Conservation (phyloP, 805 yeast species). For the Citeromyces nyonsensis region DNA sequence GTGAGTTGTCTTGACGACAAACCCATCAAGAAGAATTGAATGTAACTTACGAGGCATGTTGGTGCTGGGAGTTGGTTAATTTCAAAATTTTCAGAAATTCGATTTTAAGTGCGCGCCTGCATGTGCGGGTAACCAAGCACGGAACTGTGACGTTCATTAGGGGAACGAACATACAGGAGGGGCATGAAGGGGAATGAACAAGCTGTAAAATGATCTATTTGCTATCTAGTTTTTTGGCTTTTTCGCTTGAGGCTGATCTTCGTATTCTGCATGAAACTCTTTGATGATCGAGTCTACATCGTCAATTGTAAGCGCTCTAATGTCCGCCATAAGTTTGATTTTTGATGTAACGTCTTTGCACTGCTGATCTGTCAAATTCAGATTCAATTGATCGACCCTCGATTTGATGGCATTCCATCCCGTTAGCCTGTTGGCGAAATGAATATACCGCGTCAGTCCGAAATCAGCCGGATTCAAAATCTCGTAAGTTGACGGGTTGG, state of each 20-base stretch:
- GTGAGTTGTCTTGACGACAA: not conserved
- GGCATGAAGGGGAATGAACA: no score
- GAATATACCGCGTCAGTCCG: slow-evolving; percentile 91
- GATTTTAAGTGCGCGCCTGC: no score
- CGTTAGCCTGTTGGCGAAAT: slow-evolving; percentile 93
- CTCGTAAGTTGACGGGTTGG: slow-evolving; percentile 96
- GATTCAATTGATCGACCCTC: slow-evolving; percentile 92
- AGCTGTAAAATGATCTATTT: no score
- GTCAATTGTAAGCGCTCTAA: slow-evolving; percentile 85
- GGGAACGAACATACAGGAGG: no score
- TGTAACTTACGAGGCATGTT: slow-evolving; percentile 50
- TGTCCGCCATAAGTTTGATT: slow-evolving; percentile 89
- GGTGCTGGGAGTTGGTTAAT: slow-evolving; percentile 11
- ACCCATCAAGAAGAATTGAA: slow-evolving; percentile 1
- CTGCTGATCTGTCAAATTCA: slow-evolving; percentile 81
- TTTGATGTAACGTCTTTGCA: slow-evolving; percentile 88
- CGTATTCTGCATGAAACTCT: slow-evolving; percentile 84
- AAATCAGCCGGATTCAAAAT: slow-evolving; percentile 89
- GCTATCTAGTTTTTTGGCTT: no score
- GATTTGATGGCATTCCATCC: slow-evolving; percentile 99
- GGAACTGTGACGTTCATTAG: no score
- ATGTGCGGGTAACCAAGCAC: no score
- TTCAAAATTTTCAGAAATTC: no score
- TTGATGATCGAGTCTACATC: slow-evolving; percentile 95
- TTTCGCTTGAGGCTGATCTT: no score